A percentile compares a stretch with the other conserved stretches of the same genome.
Evolutionary conservation across 768 basidiomycete genomes (phyloP).

Genomic region (Trametes meyenii): DNA sequence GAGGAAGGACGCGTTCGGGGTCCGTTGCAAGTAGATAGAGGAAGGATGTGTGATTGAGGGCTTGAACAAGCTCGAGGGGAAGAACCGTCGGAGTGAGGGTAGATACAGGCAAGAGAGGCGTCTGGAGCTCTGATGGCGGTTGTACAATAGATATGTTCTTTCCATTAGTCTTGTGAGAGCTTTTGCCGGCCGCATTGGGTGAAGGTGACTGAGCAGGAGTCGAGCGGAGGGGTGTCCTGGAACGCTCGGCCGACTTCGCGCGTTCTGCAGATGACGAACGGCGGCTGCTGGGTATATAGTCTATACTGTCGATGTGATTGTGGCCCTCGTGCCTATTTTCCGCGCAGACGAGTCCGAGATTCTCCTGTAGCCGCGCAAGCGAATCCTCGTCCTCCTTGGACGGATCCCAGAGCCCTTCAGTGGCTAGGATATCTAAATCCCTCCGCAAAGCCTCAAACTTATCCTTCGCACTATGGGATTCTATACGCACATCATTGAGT

Average conservation of each 20-base stretch:
- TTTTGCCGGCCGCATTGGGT: not conserved
- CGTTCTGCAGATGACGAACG: not conserved
- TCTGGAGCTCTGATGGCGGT: conserved; percentile 14
- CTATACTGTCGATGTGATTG: conserved; percentile 13
- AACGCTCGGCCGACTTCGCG: not conserved
- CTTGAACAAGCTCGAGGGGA: conserved; percentile 57
- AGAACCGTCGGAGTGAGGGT: conserved; percentile 37
- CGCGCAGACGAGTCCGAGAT: not conserved
- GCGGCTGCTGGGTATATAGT: not conserved
- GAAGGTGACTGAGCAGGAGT: not conserved
- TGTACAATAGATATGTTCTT: conserved; percentile 14
- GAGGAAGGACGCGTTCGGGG: conserved; percentile 60
- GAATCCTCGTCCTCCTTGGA: conserved; percentile 23
- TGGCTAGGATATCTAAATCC: conserved; percentile 17
- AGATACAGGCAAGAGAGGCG: conserved; percentile 25
- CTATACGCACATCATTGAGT: conserved; percentile 2
- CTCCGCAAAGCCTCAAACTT: conserved; percentile 13
- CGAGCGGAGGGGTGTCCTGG: not conserved
- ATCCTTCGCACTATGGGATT: conserved; percentile 9
- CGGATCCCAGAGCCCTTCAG: conserved; percentile 20
- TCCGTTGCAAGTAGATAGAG: conserved; percentile 70
- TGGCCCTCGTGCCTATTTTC: conserved; percentile 9
- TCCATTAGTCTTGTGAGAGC: not conserved
- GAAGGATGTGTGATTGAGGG: conserved; percentile 63
- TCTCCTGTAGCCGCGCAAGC: conserved; percentile 1